Evolutionary conservation across 768 basidiomycete species (phyloP), one percentile per base, ranked within the genome.

Genomic region (Leccinum obscurum): DNA sequence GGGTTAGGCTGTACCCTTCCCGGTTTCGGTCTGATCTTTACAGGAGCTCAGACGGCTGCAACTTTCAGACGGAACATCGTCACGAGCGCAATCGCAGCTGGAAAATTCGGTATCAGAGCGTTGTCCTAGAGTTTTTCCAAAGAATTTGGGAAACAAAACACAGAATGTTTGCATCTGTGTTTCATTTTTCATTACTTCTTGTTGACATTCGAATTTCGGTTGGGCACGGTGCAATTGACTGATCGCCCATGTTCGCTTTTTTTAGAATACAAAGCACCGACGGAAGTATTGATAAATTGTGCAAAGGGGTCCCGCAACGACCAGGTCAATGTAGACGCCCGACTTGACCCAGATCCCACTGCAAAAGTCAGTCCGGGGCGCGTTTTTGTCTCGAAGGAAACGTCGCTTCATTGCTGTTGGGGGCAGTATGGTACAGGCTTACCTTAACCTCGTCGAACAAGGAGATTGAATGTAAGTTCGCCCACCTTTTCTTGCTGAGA

Each of bases 71-170:
- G 89, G 89, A 5, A 89, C 17, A 74, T 75, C 3, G 74, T 72
- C 0, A 88, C 87, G 0, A 86, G 85, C 54, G 81, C 78, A 2
- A 85, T 90, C 65, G 77, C 89, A 4, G 83, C 86, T 3, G 83
- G 82, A 0, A 90, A 90, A 68, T 83, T 81, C 55, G 89, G 82
- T 4, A 35, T 84, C 37, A 76, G 89, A 48, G 85, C 85, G 0
- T 76, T 91, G 51, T 82, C 83, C 0, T 89, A 91, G 74, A 88
- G 88, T 64, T 71, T 90, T 66, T 82, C 84, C 8, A 89, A 90
- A 72, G 89, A 91, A 67, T 90, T 89, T 67, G 84, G 85, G 24
- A 85, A 85, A 70, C 75, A 89, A 41, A 85, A 89, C 67, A 89
- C 67, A 90, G 90, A 54, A 91, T 71, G 89, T 86, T 20, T 54